Conservation (phyloP, 495 filamentous ascomycete genomes). For the Podospora sp. region DNA sequence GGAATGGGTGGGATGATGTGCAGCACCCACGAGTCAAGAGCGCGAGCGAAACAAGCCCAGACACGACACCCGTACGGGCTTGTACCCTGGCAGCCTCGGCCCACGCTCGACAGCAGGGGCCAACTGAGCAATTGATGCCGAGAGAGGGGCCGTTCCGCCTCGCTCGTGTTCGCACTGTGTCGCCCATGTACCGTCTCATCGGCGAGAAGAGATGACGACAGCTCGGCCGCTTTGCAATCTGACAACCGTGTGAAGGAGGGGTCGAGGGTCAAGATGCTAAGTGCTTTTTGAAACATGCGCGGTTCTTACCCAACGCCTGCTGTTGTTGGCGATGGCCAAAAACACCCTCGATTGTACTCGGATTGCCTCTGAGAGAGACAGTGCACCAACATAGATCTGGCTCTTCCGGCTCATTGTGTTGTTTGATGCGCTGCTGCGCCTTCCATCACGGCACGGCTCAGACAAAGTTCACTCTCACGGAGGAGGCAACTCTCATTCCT, state of each 20-base stretch:
- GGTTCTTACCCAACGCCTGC: not conserved
- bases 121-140: constrained; percentile 33
- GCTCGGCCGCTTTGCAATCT: not conserved
- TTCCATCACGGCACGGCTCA: not conserved
- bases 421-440: constrained; percentile 13
- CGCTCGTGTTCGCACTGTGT: constrained; percentile 30
- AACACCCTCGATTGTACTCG: constrained; percentile 4
- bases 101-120: constrained; percentile 23
- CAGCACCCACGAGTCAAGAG: constrained; percentile 41
- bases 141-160: constrained; percentile 25
- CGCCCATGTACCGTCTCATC: constrained; percentile 20
- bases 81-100: constrained; percentile 32
- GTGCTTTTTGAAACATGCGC: not conserved
- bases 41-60: constrained; percentile 29
- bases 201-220: constrained; percentile 21
- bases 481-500: not conserved
- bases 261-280: not conserved
- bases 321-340: not conserved
- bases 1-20: constrained; percentile 39
- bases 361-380: too few species aligned
- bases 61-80: constrained; percentile 25
- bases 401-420: not conserved
- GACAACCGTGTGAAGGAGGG: not conserved
- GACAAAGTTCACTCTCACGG: not conserved
- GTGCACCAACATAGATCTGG: not conserved